A percentile compares a stretch with the other conserved stretches of the same genome.
These are phyloP conservation scores for Naegleria gruberi DNA, from an alignment of 208 protist genomes.

Conservation along the genomic window DNA sequence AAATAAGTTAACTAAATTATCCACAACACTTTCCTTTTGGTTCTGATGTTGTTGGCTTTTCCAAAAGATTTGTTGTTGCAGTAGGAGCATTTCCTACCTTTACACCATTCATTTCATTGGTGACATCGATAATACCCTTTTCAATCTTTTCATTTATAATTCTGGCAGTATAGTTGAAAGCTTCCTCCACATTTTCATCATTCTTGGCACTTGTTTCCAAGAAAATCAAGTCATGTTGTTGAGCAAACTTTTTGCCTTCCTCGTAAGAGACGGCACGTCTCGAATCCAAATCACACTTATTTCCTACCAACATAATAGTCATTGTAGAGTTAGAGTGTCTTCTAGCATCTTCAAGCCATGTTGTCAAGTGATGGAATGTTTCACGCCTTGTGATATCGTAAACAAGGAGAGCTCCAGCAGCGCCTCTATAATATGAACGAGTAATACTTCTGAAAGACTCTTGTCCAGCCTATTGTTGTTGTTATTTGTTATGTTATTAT, in stretches of 20 bases:
- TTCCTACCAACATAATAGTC: slow-evolving; percentile 98
- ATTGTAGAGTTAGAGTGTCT: slow-evolving; percentile 88
- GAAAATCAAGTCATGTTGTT: slow-evolving; percentile 86
- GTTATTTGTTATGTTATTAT: not conserved
- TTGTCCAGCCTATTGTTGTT: slow-evolving; percentile 57
- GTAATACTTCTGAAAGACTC: slow-evolving; percentile 98
- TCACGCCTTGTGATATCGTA: slow-evolving; percentile 93
- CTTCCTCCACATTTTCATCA: slow-evolving; percentile 85
- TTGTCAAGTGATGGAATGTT: slow-evolving; percentile 91
- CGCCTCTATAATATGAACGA: slow-evolving; percentile 97
- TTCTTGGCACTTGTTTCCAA: slow-evolving; percentile 98
- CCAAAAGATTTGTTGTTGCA: not conserved
- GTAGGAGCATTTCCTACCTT: slow-evolving; percentile 14
- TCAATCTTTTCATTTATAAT: slow-evolving; percentile 91
- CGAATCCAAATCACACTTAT: slow-evolving; percentile 94
- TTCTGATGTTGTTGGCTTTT: not conserved
- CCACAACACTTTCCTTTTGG: not conserved
- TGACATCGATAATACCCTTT: slow-evolving; percentile 71
- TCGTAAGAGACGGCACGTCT: slow-evolving; percentile 79
- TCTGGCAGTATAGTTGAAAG: slow-evolving; percentile 80
- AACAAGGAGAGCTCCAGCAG: slow-evolving; percentile 93
- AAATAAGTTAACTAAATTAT: not conserved
- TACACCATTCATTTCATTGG: slow-evolving; percentile 24
- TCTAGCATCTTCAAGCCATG: slow-evolving; percentile 92
- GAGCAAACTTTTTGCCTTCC: slow-evolving; percentile 91